Base-by-base conservation (phyloP, 1,139 yeast genomes). In the Yamadazyma taylorii region DNA sequence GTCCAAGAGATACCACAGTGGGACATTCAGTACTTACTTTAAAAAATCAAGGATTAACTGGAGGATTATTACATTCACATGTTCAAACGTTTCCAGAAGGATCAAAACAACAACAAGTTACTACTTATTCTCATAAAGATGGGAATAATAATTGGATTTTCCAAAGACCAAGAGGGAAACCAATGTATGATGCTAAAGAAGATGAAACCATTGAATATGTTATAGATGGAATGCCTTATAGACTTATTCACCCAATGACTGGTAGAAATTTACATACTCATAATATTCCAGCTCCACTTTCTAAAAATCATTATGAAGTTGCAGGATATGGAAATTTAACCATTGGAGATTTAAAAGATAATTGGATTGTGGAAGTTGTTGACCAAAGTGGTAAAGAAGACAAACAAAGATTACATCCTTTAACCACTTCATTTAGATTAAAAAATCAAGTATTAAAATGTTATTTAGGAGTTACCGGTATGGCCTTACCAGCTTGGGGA, bases 261-360 rank as follows among this genome's bases (percentile, higher is more conserved):
- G 92, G 92, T 33, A 79, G 96, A 62, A 92, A 90, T 66, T 73
- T 92, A 60, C 98, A 94, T 67, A 75, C 96, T 30, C 99, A 92
- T 63, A 73, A 76, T 33, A 71, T 92, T 41, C 66, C 73, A 14
- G 97, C 96, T 13, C 97, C 97, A 13, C 66, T 88, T n/a, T 59
- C 85, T 24, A 78, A 76, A 52, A 52, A 70, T 34, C 81, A 79
- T 41, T 83, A 65, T 63, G 99, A 92, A 69, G 97, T 92, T 30
- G 86, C 97, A 32, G 81, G 95, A 57, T 94, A 94, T 60, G 98
- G 98, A 57, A 86, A 90, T 63, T 63, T 73, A 53, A 78, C 88
- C 9, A 62, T 85, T 55, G 98, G 98, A 50, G 98, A 94, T 61
- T 70, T 67, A 34, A 90, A 90, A 69, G 98, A 92, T 62, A 81